These are phyloP conservation scores for Triadica sebifera DNA, from an alignment of 345 rosid species.

Conservation along the genomic window DNA sequence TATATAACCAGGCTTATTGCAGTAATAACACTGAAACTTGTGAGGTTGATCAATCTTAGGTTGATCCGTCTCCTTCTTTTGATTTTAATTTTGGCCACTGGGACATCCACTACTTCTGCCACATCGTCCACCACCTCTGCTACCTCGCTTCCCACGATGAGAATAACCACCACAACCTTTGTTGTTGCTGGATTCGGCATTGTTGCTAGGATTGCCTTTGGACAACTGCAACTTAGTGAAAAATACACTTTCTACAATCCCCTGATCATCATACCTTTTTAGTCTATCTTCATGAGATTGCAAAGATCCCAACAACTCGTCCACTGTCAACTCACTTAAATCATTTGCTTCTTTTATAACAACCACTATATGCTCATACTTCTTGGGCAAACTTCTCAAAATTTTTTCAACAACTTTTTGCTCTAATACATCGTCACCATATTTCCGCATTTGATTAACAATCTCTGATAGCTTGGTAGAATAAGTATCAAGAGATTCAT, in stretches of 20 bases:
- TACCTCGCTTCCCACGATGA: not conserved
- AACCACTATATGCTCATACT: too few relatives aligned
- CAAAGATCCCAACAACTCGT: not conserved
- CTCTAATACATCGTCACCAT: not conserved
- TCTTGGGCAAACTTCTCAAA: too few relatives aligned
- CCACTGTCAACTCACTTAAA: too few relatives aligned
- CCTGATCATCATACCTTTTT: not conserved
- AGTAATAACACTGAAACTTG: too few relatives aligned
- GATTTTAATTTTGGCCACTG: not conserved
- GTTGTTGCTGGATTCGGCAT: not conserved
- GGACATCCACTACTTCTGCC: not conserved
- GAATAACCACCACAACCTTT: not conserved
- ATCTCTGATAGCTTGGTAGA: not conserved
- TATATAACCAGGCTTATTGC: too few relatives aligned
- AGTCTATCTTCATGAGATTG: not conserved
- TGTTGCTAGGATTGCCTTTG: not conserved
- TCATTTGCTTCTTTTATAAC: too few relatives aligned
- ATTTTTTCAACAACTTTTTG: not conserved
- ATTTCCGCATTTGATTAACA: slow-evolving; percentile 3
- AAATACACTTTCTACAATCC: not conserved
- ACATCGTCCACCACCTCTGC: not conserved
- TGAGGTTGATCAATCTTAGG: too few relatives aligned
- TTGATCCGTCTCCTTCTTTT: too few relatives aligned
- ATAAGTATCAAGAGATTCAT: not conserved
- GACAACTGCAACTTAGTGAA: not conserved